A percentile compares a stretch with the other conserved stretches of the same genome.
These are phyloP conservation scores for Tolypocladium amazonense DNA, from an alignment of 2,329 filamentous ascomycete species.

Conservation along the genomic window DNA sequence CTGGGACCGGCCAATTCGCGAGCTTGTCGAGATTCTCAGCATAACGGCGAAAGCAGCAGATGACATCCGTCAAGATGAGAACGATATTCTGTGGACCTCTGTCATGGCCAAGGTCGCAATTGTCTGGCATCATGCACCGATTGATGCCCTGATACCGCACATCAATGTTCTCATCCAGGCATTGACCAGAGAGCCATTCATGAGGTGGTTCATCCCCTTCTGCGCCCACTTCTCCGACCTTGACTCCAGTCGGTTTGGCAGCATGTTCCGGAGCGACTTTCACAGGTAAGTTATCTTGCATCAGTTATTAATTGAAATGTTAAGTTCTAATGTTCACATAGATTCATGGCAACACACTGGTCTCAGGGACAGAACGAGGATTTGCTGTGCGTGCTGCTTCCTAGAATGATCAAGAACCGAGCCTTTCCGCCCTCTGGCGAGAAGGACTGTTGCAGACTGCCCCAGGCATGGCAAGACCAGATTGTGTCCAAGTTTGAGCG, in stretches of 20 bases:
- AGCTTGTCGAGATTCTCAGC: slow-evolving; percentile 41
- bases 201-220: slow-evolving; percentile 70
- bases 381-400: slow-evolving; percentile 57
- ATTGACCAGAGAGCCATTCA: slow-evolving; percentile 54
- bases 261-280: slow-evolving; percentile 69
- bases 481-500: slow-evolving; percentile 60
- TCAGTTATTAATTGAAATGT: too few relatives aligned
- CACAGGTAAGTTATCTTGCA: slow-evolving; percentile 50
- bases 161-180: slow-evolving; percentile 54
- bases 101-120: slow-evolving; percentile 52
- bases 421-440: slow-evolving; percentile 43
- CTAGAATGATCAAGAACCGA: slow-evolving; percentile 47
- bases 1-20: slow-evolving; percentile 58
- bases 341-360: slow-evolving; percentile 70
- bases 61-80: slow-evolving; percentile 22
- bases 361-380: slow-evolving; percentile 53
- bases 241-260: slow-evolving; percentile 62
- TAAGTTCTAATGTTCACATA: slow-evolving; percentile 22
- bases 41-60: slow-evolving; percentile 28
- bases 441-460: slow-evolving; percentile 44
- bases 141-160: slow-evolving; percentile 66
- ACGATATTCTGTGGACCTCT: slow-evolving; percentile 42
- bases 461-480: slow-evolving; percentile 61
- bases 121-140: slow-evolving; percentile 63
- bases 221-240: slow-evolving; percentile 72